Evolutionary conservation across 1,284 basidiomycete genomes (phyloP).

Genomic region (Tilletia walkeri): DNA sequence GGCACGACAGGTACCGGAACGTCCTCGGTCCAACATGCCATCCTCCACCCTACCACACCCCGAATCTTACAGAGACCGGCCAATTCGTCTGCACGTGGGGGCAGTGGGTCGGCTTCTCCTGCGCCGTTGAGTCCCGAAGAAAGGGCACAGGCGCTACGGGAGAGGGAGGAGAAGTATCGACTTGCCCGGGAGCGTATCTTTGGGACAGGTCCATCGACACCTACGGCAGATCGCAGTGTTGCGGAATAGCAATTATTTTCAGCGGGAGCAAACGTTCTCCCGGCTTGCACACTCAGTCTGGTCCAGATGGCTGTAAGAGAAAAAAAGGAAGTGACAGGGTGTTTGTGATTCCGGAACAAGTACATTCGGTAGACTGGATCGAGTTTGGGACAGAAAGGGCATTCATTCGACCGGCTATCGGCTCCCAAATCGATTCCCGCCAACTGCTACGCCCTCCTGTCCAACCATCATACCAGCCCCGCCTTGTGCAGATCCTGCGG

Average conservation of each 20-base stretch:
- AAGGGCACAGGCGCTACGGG: conserved; percentile 3
- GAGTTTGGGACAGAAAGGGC: background rate
- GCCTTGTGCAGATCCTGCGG: background rate
- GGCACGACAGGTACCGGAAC: background rate
- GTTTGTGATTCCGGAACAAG: background rate
- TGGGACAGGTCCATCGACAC: background rate
- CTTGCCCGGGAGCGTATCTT: conserved; percentile 11
- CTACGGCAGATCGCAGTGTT: background rate
- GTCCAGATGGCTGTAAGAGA: background rate
- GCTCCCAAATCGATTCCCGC: background rate
- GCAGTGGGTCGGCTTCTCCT: background rate
- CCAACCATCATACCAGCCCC: background rate
- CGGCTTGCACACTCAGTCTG: background rate
- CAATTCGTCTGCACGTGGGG: background rate
- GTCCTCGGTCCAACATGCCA: conserved; percentile 1
- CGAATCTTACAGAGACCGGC: conserved; percentile 2
- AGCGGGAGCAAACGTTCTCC: background rate
- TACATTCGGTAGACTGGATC: background rate
- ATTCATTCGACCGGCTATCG: background rate
- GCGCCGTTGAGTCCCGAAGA: background rate
- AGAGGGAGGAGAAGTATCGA: conserved; percentile 6
- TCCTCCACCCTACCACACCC: background rate
- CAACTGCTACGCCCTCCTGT: background rate
- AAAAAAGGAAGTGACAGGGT: background rate
- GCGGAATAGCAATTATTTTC: background rate